A percentile compares a stretch with the other conserved stretches of the same genome.
Evolutionary conservation across 148 eudicot species (phyloP).

Genomic region (Selenicereus undatus): DNA sequence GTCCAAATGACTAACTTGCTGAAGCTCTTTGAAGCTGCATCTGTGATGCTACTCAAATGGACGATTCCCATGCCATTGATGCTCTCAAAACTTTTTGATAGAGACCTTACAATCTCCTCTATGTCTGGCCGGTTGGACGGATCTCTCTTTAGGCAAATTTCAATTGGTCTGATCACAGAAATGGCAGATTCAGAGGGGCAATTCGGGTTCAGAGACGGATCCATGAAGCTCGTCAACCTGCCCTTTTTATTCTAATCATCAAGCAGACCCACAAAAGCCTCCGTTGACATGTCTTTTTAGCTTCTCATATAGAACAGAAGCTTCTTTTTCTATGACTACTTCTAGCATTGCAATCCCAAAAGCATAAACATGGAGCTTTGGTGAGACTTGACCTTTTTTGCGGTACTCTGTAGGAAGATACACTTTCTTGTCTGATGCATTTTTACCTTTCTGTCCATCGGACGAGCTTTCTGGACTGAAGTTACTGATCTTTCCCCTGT

Average conservation of each 20-base stretch:
- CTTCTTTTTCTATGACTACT: constrained; percentile 58
- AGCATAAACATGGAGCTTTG: constrained; percentile 81
- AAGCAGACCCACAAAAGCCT: constrained; percentile 33
- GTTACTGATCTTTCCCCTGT: constrained; percentile 65
- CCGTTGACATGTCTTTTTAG: constrained; percentile 28
- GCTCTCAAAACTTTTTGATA: constrained; percentile 48
- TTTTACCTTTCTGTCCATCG: constrained; percentile 38
- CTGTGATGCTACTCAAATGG: constrained; percentile 24
- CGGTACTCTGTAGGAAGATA: constrained; percentile 81
- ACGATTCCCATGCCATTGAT: constrained; percentile 48
- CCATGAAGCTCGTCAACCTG: constrained; percentile 40
- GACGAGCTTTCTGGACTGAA: constrained; percentile 57
- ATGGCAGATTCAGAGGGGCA: constrained; percentile 58
- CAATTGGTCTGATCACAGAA: constrained; percentile 34
- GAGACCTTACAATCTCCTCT: constrained; percentile 58
- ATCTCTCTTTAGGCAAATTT: constrained; percentile 50
- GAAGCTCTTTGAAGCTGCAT: constrained; percentile 13
- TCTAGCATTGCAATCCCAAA: constrained; percentile 78
- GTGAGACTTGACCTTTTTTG: constrained; percentile 54
- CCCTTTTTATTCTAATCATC: constrained; percentile 39
- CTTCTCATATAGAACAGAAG: constrained; percentile 31
- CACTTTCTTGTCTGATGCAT: constrained; percentile 48
- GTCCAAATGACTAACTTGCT: neutral
- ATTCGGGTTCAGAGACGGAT: constrained; percentile 52
- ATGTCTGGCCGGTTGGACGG: constrained; percentile 57